Base-by-base conservation (phyloP, 2,329 filamentous ascomycete genomes). In the Pseudopyrenochaeta lycopersici region DNA sequence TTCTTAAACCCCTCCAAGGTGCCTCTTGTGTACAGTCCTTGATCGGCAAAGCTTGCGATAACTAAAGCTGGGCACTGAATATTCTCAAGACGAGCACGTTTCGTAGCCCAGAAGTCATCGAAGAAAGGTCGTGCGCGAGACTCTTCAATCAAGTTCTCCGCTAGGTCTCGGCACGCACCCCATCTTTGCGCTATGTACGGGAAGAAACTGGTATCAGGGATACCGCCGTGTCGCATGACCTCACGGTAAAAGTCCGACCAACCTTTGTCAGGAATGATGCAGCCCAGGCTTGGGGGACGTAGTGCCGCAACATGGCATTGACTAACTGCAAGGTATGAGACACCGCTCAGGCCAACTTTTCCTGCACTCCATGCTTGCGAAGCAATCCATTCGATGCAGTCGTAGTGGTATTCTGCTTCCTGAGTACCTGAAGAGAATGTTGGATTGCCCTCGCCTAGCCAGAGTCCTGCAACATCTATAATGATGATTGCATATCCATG, bases 251-350 rank as follows among this genome's bases (percentile, higher is more conserved):
- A 82, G 57, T 84, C 81, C 0, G 74, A 76, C 79, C 82, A 82
- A 1, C 81, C 81, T 57, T 84, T 82, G 80, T 80, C 84, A 0
- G 82, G 82, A 33, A 84, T 74, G 7, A 83, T 83, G 20, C 76
- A 77, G 0, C 77, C 66, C 1, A 84, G 62, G 1, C 81, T 81
- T 52, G 79, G 80, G 0, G 82, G 82, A 23, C 78, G 67, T 3
- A 79, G 68, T 1, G 81, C 80, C 20, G 80, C 81, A 2, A 83
- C 81, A 21, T 79, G 70, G 81, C 81, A 84, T 66, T 83, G 81
- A 39, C 75, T 80, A 0, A 75, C 79, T 17, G 80, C 81, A 54
- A 77, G 82, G 67, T 82, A 82, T 43, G 49, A 77, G 32, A 82
- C 80, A 3, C 80, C 80, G 4, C 81, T 63, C 9, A 81, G 57